Percentiles rank a stretch among this genome's conserved stretches.
phyloP scores from a whole-genome alignment of 495 filamentous ascomycete genomes.

The Lophiostoma macrostomum region DNA sequence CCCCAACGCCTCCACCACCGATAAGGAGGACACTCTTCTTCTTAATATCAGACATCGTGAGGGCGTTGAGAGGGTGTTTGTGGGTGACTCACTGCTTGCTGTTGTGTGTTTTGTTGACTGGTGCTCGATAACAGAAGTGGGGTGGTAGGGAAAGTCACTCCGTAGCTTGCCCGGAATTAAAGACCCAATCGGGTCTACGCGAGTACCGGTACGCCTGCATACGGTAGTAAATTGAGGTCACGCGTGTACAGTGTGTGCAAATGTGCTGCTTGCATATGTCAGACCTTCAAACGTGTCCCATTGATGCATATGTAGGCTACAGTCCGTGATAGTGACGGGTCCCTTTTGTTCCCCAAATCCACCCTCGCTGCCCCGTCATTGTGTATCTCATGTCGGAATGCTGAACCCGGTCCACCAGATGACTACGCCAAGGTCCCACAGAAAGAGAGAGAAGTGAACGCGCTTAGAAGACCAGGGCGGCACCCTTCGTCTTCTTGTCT shows the following conservation, averaged over 20 bases:
- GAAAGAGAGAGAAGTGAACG: constrained; percentile 24
- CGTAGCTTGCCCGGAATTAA: too few species aligned
- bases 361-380: constrained; percentile 9
- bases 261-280: neutral
- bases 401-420: constrained; percentile 14
- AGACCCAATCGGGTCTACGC: too few species aligned
- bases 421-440: constrained; percentile 27
- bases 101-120: too few species aligned
- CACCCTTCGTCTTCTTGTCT: constrained; percentile 99
- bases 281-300: constrained; percentile 24
- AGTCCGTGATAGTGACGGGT: constrained; percentile 16
- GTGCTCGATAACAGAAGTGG: too few species aligned
- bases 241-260: neutral
- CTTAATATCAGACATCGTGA: constrained; percentile 17
- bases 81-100: constrained; percentile 9
- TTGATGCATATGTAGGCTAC: constrained; percentile 30
- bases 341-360: constrained; percentile 9
- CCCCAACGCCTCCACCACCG: constrained; percentile 37
- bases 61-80: neutral
- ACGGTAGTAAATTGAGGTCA: too few species aligned
- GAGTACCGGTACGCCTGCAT: too few species aligned
- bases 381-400: constrained; percentile 4
- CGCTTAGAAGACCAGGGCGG: constrained; percentile 91
- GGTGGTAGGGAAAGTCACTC: too few species aligned
- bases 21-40: constrained; percentile 36